Evolutionary conservation across 345 rosid genomes (phyloP), one percentile per base, ranked within the genome.

Genomic region (Rubroshorea leprosula): DNA sequence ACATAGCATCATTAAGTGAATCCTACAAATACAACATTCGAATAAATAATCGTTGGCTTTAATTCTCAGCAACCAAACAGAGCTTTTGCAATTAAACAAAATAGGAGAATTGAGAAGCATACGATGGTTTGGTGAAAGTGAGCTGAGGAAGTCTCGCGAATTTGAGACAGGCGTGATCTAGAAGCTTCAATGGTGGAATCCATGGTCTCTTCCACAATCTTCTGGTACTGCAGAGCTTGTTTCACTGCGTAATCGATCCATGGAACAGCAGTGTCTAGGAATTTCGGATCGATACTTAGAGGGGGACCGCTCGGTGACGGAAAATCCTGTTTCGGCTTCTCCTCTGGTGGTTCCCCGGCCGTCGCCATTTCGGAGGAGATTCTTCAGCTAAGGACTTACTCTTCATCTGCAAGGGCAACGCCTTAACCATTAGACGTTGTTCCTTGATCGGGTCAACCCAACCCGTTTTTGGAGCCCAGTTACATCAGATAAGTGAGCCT

Each of bases 241-340:
- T 76, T 78, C 69, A 81, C 53, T 16, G 90, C 82, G 63, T 78
- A 69, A 20, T 83, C 95, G 60, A 83, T 77, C 99, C 96, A 93
- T 23, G 84, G 82, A 39, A 78, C 57, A 4, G 69, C 76, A 64
- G 76, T 71, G 56, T 78, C 83, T 11, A 74, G 66, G 60, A 76
- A 17, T 63, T 74, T 76, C 62, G 83, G 67, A 41, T 73, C 72
- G 17, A 70, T 66, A 62, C 52, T 54, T 5, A 55, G 58, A 58
- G 74, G 46, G 44, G 64, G 14, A 15, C 59, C 64, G 44, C 35
- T 62, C 10, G 53, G 67, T 1, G 35, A 49, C 16, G 61, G 64
- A 18, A 57, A 15, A 2, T 54, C 41, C 17, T 60, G 6, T 21
- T 49, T 68, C 49, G 71, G 65, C 43, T 58, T 70, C 59, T 62